phyloP scores from a whole-genome alignment of 441 rosid genomes.

The Raphanus hybrid region DNA sequence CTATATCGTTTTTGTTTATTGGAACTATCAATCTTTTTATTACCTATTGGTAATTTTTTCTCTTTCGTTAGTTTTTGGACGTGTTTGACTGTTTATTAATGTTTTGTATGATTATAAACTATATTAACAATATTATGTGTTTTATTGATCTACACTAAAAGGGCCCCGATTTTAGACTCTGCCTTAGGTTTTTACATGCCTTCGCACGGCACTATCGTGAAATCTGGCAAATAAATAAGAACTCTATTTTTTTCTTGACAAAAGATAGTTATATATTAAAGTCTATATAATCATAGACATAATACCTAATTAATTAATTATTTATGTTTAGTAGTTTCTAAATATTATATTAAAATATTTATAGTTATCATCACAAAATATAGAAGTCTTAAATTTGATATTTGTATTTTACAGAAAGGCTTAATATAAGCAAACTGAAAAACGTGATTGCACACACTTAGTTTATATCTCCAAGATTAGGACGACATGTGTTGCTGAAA shows the following conservation, averaged over 20 bases:
- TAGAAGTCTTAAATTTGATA: not conserved
- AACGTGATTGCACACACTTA: not conserved
- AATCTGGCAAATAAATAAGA: not conserved
- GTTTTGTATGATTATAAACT: too few relatives aligned
- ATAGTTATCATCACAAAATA: not conserved
- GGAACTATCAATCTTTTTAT: too few relatives aligned
- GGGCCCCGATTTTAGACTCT: too few relatives aligned
- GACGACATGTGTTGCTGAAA: constrained; percentile 3
- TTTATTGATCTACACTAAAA: too few relatives aligned
- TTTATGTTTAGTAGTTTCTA: not conserved
- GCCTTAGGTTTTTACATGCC: too few relatives aligned
- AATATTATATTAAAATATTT: not conserved
- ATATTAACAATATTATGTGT: too few relatives aligned
- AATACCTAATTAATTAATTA: not conserved
- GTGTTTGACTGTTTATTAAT: too few relatives aligned
- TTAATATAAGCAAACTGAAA: not conserved
- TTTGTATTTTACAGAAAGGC: not conserved
- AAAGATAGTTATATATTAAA: not conserved
- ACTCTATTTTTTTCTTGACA: not conserved
- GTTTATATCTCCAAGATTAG: not conserved
- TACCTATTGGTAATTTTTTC: too few relatives aligned
- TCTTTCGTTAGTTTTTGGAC: too few relatives aligned
- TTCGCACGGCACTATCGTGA: not conserved
- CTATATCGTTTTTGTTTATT: too few relatives aligned
- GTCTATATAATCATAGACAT: not conserved